Conservation (phyloP, 2,329 filamentous ascomycete species). For the Colletotrichum acutatum region DNA sequence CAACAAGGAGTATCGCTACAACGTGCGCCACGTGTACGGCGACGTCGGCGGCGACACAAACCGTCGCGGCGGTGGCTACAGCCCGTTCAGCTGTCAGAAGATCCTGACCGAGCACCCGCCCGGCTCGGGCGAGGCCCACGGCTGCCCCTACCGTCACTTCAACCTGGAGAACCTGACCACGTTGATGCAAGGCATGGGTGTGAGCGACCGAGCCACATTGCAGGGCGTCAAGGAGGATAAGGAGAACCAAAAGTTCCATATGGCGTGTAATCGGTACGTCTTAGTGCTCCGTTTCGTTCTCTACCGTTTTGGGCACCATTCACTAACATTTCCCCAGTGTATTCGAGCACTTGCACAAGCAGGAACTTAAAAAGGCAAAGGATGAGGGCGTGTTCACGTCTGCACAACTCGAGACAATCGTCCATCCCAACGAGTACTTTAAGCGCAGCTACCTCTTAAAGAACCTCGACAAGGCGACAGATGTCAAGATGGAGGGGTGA, state of each 20-base stretch:
- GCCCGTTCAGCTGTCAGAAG: conserved; percentile 93
- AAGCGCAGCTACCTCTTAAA: conserved; percentile 92
- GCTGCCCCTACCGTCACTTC: conserved; percentile 97
- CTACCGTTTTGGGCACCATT: neutral
- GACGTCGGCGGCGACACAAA: conserved; percentile 95
- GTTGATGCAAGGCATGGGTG: conserved; percentile 81
- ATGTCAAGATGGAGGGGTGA: conserved; percentile 69
- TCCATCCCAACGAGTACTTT: conserved; percentile 98
- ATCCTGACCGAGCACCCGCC: conserved; percentile 91
- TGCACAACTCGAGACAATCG: conserved; percentile 90
- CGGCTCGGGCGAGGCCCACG: conserved; percentile 87
- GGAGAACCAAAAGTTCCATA: conserved; percentile 87
- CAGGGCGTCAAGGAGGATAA: conserved; percentile 90
- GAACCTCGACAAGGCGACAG: conserved; percentile 71
- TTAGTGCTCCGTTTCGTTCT: neutral
- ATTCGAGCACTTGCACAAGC: conserved; percentile 87
- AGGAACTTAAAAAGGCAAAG: conserved; percentile 80
- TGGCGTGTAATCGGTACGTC: conserved; percentile 88
- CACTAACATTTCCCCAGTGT: conserved; percentile 62
- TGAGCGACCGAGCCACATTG: conserved; percentile 81
- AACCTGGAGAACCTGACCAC: conserved; percentile 84
- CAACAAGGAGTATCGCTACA: conserved; percentile 98
- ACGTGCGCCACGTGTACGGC: conserved; percentile 93
- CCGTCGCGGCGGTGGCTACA: conserved; percentile 86
- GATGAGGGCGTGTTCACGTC: conserved; percentile 78